Percentiles rank a stretch among this genome's conserved stretches.
Conservation (phyloP, 441 rosid species). For the Erodium moschatum region DNA sequence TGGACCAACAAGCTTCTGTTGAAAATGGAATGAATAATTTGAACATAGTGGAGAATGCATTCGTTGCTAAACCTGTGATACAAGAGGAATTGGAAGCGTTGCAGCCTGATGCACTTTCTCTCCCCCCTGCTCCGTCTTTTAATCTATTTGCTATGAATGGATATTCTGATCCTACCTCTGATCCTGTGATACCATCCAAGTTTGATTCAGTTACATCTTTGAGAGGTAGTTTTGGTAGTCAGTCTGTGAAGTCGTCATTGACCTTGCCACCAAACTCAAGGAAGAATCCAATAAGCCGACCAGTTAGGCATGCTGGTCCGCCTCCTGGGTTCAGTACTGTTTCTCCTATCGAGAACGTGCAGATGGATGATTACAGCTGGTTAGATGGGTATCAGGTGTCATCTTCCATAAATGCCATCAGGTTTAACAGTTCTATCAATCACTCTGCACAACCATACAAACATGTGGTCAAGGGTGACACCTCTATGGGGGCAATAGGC, state of each 20-base stretch:
- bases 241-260: slow-evolving; percentile 12
- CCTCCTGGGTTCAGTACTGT: slow-evolving; percentile 22
- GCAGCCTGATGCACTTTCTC: slow-evolving; percentile 10
- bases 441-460: slow-evolving; percentile 11
- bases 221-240: slow-evolving; percentile 11
- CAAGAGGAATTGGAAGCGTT: neutral
- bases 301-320: slow-evolving; percentile 20
- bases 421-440: slow-evolving; percentile 8
- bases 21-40: slow-evolving; percentile 15
- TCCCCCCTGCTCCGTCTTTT: slow-evolving; percentile 6
- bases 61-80: slow-evolving; percentile 10
- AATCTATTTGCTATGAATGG: neutral
- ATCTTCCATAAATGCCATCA: neutral
- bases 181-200: slow-evolving; percentile 13
- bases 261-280: slow-evolving; percentile 12
- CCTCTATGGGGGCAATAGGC: slow-evolving; percentile 2
- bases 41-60: slow-evolving; percentile 15
- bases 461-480: slow-evolving; percentile 11
- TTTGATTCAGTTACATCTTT: slow-evolving; percentile 11
- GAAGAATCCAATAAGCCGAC: slow-evolving; percentile 21
- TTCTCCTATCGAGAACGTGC: slow-evolving; percentile 13
- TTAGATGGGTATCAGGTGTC: slow-evolving; percentile 21
- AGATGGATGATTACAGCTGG: slow-evolving; percentile 22
- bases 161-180: slow-evolving; percentile 6
- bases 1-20: slow-evolving; percentile 10